Base-by-base conservation (phyloP, 2,329 filamentous ascomycete genomes). In the Scytalidium sp. region DNA sequence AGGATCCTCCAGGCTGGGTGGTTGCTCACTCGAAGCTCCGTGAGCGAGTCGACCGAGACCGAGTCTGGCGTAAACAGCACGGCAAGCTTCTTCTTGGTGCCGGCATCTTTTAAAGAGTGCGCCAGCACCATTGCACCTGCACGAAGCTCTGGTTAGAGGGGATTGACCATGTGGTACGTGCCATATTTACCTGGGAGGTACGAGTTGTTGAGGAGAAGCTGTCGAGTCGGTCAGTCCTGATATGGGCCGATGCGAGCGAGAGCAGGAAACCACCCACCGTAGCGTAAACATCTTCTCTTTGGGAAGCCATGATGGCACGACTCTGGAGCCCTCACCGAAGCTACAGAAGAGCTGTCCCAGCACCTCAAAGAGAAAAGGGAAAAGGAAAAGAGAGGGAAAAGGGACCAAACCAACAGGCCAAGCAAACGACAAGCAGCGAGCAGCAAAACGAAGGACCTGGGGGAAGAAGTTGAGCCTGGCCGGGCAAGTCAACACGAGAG, bases 21-120 rank as follows among this genome's bases (percentile, higher is more conserved):
- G 23, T 44, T 54, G 51, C 73, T 62, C 68, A 88, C 91, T 78
- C 85, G 83, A 61, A 99, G 82, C 73, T 96, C 84, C 20, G 81
- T 77, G 52, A 97, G 79, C 43, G 88, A 90, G 47, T 86, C 84
- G 47, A 79, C 73, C 27, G 88, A 88, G 45, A 99, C 78, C 17
- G 81, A 84, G 62, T 96, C 91, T 48, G 86, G 78, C 3, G 91
- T 95, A 66, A 95, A 83, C 60, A 97, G 75, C 60, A 88, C 87
- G 52, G 87, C 91, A 61, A 99, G 78, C 74, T 90, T 93, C 74
- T 90, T 94, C 58, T 77, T 84, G 32, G 92, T 90, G 50, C 90
- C 90, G 61, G 84, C 87, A 85, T 99, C 94, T 70, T 90, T 88
- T 50, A 99, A 76, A 27, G 94, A 97, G 74, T 97, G 92, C 54